phyloP scores from a whole-genome alignment of 1,139 yeast genomes.

The Yamadazyma atlantica region DNA sequence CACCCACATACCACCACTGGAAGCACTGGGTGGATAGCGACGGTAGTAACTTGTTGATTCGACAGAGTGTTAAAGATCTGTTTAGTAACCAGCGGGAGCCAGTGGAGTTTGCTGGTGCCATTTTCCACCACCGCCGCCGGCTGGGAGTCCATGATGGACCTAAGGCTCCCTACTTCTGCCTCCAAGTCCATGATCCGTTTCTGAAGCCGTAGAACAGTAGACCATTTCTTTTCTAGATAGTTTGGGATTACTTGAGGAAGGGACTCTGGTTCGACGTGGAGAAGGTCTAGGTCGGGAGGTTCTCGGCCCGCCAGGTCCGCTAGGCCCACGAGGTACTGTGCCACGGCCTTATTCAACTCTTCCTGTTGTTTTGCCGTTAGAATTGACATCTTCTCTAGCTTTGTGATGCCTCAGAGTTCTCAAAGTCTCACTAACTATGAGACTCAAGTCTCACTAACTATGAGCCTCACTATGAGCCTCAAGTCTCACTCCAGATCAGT shows the following conservation, averaged over 20 bases:
- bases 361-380: constrained; percentile 50
- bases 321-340: constrained; percentile 53
- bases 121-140: constrained; percentile 8
- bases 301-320: constrained; percentile 3
- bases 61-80: constrained; percentile 53
- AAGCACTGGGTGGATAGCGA: constrained; percentile 71
- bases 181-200: constrained; percentile 64
- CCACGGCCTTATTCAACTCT: constrained; percentile 56
- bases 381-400: no score
- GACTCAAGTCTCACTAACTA: no score
- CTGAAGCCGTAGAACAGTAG: constrained; percentile 79
- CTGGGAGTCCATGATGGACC: constrained; percentile 42
- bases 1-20: constrained; percentile 69
- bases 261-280: constrained; percentile 18
- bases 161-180: constrained; percentile 41
- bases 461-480: no score
- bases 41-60: constrained; percentile 57
- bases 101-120: constrained; percentile 41
- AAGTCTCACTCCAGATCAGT: no score
- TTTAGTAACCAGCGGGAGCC: constrained; percentile 68
- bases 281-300: constrained; percentile 7
- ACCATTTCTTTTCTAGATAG: constrained; percentile 84
- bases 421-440: no score
- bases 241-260: constrained; percentile 35
- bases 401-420: no score